Base-by-base conservation (phyloP, 2,329 filamentous ascomycete species). In the Colletotrichum sansevieriae region DNA sequence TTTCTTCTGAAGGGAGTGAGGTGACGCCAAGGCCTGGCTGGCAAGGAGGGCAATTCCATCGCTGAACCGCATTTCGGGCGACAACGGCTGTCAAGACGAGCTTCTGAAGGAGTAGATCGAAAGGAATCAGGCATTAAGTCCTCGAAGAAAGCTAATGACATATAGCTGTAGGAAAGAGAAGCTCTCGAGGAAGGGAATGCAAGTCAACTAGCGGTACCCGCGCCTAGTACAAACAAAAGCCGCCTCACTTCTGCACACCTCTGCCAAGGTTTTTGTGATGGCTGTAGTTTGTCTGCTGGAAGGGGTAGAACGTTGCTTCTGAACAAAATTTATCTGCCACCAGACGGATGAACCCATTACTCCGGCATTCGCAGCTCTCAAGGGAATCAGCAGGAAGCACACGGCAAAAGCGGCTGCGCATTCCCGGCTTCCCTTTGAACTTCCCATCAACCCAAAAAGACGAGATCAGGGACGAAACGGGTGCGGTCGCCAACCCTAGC, bases 21-120 rank as follows among this genome's bases (percentile, higher is more conserved):
- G 47, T 18, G 25, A 39, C 47, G 65, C 65, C 55, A 68, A 25
- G 33, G 62, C 47, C 22, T 68, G 68, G 55, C 68, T 55, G 47
- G 56, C 4, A 10, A 70, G 54, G 4, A 68, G 35, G 10, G 56
- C 43, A 12, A 64, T 57, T 33, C 41, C 68, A 10, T 56, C 20
- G 44, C 65, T 44, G 43, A 60, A 56, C 20, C 51, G 39, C 68
- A 70, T 70, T 12, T 39, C 63, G 60, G 49, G 54, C 54, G 35
- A 54, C 46, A 25, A 33, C 47, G 35, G 20, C 35, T 62, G 47
- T 44, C 55, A 15, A 44, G 22, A 29, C 22, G 15, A 18, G 18
- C 22, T 68, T 52, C 61, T 39, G 43, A 60, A 43, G 25, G 39
- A 41, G 57, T 6, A 20, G 20, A 7, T 33, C 41, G 62, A 4